phyloP scores from a whole-genome alignment of 2,329 filamentous ascomycete species.

The Incumbomyces delicatus region DNA sequence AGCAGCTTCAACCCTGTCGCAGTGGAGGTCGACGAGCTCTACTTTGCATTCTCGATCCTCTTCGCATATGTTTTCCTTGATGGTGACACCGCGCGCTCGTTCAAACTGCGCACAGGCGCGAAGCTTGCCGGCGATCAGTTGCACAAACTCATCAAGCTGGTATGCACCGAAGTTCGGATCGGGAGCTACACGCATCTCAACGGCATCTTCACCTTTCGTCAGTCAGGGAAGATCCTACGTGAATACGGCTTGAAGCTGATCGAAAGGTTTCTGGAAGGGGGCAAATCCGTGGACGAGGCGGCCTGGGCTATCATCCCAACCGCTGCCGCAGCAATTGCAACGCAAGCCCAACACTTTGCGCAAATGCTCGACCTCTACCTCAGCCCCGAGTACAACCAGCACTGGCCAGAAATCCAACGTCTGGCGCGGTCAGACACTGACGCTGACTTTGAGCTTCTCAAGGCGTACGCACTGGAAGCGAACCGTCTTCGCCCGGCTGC shows the following conservation, averaged over 20 bases:
- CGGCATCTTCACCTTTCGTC: constrained; percentile 17
- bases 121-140: constrained; percentile 16
- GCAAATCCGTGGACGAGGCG: constrained; percentile 39
- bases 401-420: constrained; percentile 21
- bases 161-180: constrained; percentile 21
- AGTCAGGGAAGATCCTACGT: constrained; percentile 29
- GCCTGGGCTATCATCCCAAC: constrained; percentile 51
- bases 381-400: constrained; percentile 27
- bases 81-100: constrained; percentile 20
- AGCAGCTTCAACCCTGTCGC: constrained; percentile 15
- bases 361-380: constrained; percentile 51
- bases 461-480: constrained; percentile 21
- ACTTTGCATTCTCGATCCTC: constrained; percentile 21
- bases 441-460: constrained; percentile 21
- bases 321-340: constrained; percentile 46
- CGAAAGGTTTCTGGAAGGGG: constrained; percentile 39
- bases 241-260: constrained; percentile 50
- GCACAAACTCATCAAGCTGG: constrained; percentile 19
- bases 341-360: constrained; percentile 49
- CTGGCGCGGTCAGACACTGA: constrained; percentile 19
- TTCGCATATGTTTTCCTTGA: constrained; percentile 25
- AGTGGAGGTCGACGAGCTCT: constrained; percentile 21
- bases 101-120: constrained; percentile 17
- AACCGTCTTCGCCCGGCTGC: constrained; percentile 19
- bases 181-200: constrained; percentile 30